Evolutionary conservation across 83 land plant species (phyloP), one percentile per base, ranked within the genome.

Genomic region (Isoetes engelmannii): DNA sequence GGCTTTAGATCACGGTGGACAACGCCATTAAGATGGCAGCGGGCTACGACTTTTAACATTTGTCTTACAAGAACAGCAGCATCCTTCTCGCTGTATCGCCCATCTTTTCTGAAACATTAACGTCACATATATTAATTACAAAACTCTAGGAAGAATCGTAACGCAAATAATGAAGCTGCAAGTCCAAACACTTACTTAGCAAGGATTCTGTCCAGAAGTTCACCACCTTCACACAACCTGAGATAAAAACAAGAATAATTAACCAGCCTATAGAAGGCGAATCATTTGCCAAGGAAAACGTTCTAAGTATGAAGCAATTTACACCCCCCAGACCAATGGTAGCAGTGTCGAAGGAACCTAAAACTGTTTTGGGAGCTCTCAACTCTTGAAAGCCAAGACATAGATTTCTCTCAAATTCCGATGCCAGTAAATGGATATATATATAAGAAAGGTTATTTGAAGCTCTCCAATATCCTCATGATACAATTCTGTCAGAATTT

Each of bases 1-100:
- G 97, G 99, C 67, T 95, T 95, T 85, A 95, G 77, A 69, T 95
- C 99, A 47, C 99, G 85, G 74, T 95, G 99, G 18, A 95, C 99
- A 64, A 95, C 80, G 71, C 99, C 99, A 81, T 88, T 85, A 37
- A 95, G 74, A 69, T 95, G 99, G 76, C 99, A 95, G 72, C 87
- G 70, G n/a, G 94, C 99, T 61, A 92, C 97, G 73, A 91, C 99
- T 74, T 81, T 90, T 20, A 95, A 89, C 99, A 95, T 95, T 71
- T 95, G 99, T 18, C 99, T 75, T 13, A 91, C 97, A 47, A 95
- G 76, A 55, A 77, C 76, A 20, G 99, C 97, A 44, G 99, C 99
- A 84, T 95, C 99, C 76, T 85, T 95, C 84, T 95, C 99, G 56
- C 83, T 86, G 62, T 95, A 95, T 4, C 97, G 86, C 45, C 90